These are phyloP conservation scores for Tagetes erecta DNA, from an alignment of 129 eudicot species.

Conservation along the genomic window DNA sequence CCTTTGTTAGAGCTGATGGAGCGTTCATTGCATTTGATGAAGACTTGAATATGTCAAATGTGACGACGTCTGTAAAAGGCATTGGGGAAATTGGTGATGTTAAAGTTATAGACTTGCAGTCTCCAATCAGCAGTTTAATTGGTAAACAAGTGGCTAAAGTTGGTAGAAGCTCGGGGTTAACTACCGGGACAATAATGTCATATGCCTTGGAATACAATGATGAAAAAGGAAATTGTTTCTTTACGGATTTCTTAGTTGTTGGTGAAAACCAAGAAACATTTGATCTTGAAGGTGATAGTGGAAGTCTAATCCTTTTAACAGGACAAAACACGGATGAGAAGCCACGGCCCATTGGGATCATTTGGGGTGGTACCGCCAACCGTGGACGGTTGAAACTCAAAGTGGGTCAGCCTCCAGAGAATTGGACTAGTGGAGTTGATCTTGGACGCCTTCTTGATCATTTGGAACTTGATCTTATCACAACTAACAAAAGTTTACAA, in stretches of 20 bases:
- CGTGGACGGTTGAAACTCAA: slow-evolving; percentile 82
- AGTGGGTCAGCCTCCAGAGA: slow-evolving; percentile 77
- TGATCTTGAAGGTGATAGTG: slow-evolving; percentile 96
- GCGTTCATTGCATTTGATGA: slow-evolving; percentile 86
- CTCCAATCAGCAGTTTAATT: slow-evolving; percentile 62
- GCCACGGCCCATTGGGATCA: slow-evolving; percentile 80
- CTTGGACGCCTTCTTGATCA: slow-evolving; percentile 87
- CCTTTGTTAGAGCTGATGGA: slow-evolving; percentile 92
- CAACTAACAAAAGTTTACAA: slow-evolving; percentile 57
- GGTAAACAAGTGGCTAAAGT: slow-evolving; percentile 82
- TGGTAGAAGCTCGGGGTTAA: slow-evolving; percentile 89
- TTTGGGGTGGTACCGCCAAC: slow-evolving; percentile 95
- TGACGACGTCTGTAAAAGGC: slow-evolving; percentile 66
- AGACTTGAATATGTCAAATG: slow-evolving; percentile 54
- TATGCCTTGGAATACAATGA: slow-evolving; percentile 86
- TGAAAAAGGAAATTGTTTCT: slow-evolving; percentile 78
- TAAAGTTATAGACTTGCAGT: slow-evolving; percentile 73
- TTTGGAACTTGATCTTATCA: slow-evolving; percentile 81
- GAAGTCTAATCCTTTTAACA: slow-evolving; percentile 75
- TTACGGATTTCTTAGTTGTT: slow-evolving; percentile 82
- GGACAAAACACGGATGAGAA: slow-evolving; percentile 53
- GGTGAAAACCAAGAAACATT: slow-evolving; percentile 84
- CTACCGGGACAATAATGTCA: slow-evolving; percentile 87
- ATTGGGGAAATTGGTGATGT: slow-evolving; percentile 78
- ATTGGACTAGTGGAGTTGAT: slow-evolving; percentile 93